Percentiles rank a stretch among this genome's conserved stretches.
These are phyloP conservation scores for Mortierella sp. DNA, from an alignment of 371 early-diverging fungal species.

Conservation along the genomic window DNA sequence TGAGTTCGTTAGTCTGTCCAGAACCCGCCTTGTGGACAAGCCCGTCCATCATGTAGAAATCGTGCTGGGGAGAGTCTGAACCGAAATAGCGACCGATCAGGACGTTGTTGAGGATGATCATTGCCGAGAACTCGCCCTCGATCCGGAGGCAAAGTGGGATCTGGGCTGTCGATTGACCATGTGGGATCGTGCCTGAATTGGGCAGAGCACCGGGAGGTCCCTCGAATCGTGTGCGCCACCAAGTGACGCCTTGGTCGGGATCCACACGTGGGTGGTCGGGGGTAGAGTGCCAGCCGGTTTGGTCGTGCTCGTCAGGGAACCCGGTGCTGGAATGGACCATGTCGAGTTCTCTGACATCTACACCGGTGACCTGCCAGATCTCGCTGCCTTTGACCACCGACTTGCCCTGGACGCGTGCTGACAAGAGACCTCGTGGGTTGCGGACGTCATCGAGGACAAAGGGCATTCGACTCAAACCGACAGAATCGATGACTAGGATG, in stretches of 20 bases:
- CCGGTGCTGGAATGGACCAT: slow-evolving; percentile 77
- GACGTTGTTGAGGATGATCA: slow-evolving; percentile 72
- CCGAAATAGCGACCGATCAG: slow-evolving; percentile 82
- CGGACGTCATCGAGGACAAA: slow-evolving; percentile 83
- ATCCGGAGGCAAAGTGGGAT: slow-evolving; percentile 77
- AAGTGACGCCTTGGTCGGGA: slow-evolving; percentile 44
- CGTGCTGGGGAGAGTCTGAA: slow-evolving; percentile 80
- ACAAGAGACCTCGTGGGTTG: slow-evolving; percentile 81
- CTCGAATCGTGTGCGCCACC: slow-evolving; percentile 56
- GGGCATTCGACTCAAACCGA: slow-evolving; percentile 82
- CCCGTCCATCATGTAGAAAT: slow-evolving; percentile 79
- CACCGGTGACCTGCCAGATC: slow-evolving; percentile 83
- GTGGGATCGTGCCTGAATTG: not conserved
- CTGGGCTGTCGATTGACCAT: slow-evolving; percentile 17
- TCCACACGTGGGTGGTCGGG: slow-evolving; percentile 20
- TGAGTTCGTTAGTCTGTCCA: slow-evolving; percentile 34
- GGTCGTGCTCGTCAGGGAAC: slow-evolving; percentile 76
- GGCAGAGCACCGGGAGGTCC: slow-evolving; percentile 40
- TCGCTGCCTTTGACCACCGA: slow-evolving; percentile 32
- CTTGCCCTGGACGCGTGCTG: slow-evolving; percentile 65
- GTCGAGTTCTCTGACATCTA: slow-evolving; percentile 72
- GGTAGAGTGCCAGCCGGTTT: slow-evolving; percentile 22
- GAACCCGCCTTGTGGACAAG: slow-evolving; percentile 57
- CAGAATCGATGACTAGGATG: slow-evolving; percentile 81
- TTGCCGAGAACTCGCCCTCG: slow-evolving; percentile 75